Percentiles rank a stretch among this genome's conserved stretches.
phyloP scores from a whole-genome alignment of 306 rosid species.

The Betula pendula region DNA sequence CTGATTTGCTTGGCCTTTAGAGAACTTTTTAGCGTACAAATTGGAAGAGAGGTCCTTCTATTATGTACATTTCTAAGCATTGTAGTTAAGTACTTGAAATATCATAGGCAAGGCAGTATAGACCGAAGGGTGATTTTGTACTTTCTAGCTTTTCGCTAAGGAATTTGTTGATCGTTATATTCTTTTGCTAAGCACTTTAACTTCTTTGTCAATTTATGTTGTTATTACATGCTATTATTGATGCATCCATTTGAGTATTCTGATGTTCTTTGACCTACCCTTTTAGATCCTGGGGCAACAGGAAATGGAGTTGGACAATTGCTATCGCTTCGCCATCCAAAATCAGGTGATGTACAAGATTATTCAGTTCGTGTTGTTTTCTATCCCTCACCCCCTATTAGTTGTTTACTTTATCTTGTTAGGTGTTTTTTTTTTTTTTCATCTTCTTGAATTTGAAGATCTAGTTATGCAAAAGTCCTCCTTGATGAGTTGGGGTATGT shows the following conservation, averaged over 20 bases:
- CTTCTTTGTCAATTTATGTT: neutral
- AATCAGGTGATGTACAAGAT: conserved; percentile 49
- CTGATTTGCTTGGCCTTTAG: neutral
- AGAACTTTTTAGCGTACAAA: neutral
- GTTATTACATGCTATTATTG: neutral
- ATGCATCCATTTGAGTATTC: neutral
- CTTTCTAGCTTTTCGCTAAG: neutral
- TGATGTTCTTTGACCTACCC: neutral
- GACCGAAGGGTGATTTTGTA: neutral
- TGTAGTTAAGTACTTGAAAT: neutral
- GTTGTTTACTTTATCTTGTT: conserved; percentile 4
- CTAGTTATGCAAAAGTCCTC: neutral
- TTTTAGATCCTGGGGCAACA: conserved; percentile 50
- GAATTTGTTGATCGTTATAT: neutral
- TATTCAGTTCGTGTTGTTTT: neutral
- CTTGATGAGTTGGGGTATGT: conserved; percentile 12
- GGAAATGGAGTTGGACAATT: conserved; percentile 55
- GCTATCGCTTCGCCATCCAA: conserved; percentile 75
- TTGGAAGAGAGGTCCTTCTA: neutral
- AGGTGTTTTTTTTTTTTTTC: neutral
- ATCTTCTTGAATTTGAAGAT: neutral
- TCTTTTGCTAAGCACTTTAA: neutral
- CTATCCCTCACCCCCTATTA: neutral
- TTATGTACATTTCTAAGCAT: neutral
- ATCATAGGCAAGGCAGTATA: neutral